Base-by-base conservation (phyloP, 2,329 filamentous ascomycete genomes). In the Biscogniauxia marginata region DNA sequence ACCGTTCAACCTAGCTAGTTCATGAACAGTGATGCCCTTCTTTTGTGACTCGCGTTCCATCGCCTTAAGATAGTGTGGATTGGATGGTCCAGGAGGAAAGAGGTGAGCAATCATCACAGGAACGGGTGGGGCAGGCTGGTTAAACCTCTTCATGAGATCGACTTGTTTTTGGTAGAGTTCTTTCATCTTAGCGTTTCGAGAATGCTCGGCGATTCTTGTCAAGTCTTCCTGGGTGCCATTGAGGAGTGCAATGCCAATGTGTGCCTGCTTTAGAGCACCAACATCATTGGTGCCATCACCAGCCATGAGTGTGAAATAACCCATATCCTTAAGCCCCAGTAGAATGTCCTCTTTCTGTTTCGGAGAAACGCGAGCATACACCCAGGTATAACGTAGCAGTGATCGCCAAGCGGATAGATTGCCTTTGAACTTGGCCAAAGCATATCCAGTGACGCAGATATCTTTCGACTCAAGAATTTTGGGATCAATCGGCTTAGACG, bases 261-360 rank as follows among this genome's bases (percentile, higher is more conserved):
- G 95, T 44, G 95, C 95, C 77, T 99, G 95, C 80, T 99, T 99
- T 69, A 99, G 79, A 46, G 95, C 95, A 63, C 95, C 95, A 54
- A 99, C 95, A 70, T 99, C 95, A 73, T 99, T 99, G 54, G 95
- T 99, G 62, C 95, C 95, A 69, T 99, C 95, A 74, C 95, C 95
- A 67, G 93, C 96, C 95, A 99, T 99, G 60, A 99, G 84, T 24
- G 95, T 99, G 59, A 95, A 97, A 78, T 99, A 99, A 50, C 95
- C 95, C 77, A 91, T 90, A 68, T 96, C 93, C 77, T 96, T 97
- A 60, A 98, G 84, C 39, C 95, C 95, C 20, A 96, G 84, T n/a
- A 99, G 82, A 69, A 99, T 98, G 53, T 98, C 93, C 74, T 99
- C 95, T 79, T 99, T 99, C 70, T 99, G 95, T 80, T 96, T 97